phyloP scores from a whole-genome alignment of 2,329 filamentous ascomycete species.

The Dothidotthia symphoricarpi region DNA sequence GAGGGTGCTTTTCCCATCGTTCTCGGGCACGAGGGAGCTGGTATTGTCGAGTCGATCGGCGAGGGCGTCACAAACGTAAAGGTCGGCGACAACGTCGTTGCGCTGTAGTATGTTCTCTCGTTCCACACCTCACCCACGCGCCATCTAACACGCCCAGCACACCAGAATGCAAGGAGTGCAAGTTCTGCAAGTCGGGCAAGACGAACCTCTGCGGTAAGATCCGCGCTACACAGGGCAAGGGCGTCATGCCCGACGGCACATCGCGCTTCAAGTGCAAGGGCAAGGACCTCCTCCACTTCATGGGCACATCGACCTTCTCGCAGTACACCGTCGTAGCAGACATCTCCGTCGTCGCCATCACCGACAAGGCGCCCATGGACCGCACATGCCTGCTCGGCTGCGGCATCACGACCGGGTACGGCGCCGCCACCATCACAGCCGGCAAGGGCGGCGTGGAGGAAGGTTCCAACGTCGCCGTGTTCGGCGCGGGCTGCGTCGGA shows the following conservation, averaged over 20 bases:
- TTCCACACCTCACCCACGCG: neutral
- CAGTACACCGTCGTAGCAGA: slow-evolving; percentile 99
- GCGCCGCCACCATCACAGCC: slow-evolving; percentile 89
- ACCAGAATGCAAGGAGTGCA: slow-evolving; percentile 95
- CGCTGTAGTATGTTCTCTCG: slow-evolving; percentile 42
- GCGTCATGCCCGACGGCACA: slow-evolving; percentile 96
- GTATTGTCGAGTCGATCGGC: slow-evolving; percentile 60
- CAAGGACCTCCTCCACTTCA: slow-evolving; percentile 95
- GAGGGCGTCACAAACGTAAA: slow-evolving; percentile 95
- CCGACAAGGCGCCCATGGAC: slow-evolving; percentile 88
- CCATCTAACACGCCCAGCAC: slow-evolving; percentile 61
- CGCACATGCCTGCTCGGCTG: slow-evolving; percentile 93
- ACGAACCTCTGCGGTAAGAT: slow-evolving; percentile 99
- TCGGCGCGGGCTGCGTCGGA: slow-evolving; percentile 94
- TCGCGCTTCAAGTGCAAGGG: slow-evolving; percentile 93
- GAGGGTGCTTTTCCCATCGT: slow-evolving; percentile 61
- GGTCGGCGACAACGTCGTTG: slow-evolving; percentile 78
- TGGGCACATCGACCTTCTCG: slow-evolving; percentile 98
- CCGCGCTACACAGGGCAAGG: slow-evolving; percentile 90
- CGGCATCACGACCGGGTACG: slow-evolving; percentile 98
- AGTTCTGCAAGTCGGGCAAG: slow-evolving; percentile 99
- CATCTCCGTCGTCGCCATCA: slow-evolving; percentile 95
- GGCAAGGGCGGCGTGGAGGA: slow-evolving; percentile 68
- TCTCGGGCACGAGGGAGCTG: slow-evolving; percentile 45
- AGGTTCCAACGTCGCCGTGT: slow-evolving; percentile 85